These are phyloP conservation scores for Anisodus tanguticus DNA, from an alignment of 257 asterid genomes.

Conservation along the genomic window DNA sequence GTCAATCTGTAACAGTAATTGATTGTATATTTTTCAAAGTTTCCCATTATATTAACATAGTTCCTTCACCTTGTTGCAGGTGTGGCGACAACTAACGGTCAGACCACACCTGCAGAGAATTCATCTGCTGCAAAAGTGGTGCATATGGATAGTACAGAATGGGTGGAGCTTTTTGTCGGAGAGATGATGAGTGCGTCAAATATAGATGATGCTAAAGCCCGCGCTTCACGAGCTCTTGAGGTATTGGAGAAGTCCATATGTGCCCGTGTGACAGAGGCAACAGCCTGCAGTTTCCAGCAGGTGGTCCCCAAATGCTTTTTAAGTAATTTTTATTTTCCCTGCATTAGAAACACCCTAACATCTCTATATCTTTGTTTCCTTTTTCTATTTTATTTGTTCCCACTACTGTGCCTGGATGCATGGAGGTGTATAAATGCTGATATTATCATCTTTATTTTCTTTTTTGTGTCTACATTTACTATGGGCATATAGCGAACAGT, in stretches of 20 bases:
- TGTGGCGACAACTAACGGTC: constrained; percentile 44
- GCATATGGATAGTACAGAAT: constrained; percentile 42
- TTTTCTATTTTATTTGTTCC: too few relatives aligned
- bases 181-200: constrained; percentile 51
- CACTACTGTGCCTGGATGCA: too few relatives aligned
- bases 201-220: constrained; percentile 53
- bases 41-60: background rate
- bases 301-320: constrained; percentile 37
- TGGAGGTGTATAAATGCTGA: too few relatives aligned
- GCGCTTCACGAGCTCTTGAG: constrained; percentile 52
- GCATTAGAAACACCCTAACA: background rate
- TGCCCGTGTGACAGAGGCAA: constrained; percentile 56
- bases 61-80: constrained; percentile 37
- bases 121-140: constrained; percentile 31
- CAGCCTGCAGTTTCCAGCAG: constrained; percentile 57
- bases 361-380: background rate
- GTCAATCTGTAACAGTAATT: constrained; percentile 5
- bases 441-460: background rate
- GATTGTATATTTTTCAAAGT: background rate
- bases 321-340: background rate
- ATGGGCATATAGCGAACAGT: background rate
- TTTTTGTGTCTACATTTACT: background rate
- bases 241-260: constrained; percentile 49
- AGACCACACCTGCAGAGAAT: constrained; percentile 43
- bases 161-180: constrained; percentile 55